Evolutionary conservation across 2,329 filamentous ascomycete genomes (phyloP), one percentile per base, ranked within the genome.

Genomic region (Paecilomyces sp.): DNA sequence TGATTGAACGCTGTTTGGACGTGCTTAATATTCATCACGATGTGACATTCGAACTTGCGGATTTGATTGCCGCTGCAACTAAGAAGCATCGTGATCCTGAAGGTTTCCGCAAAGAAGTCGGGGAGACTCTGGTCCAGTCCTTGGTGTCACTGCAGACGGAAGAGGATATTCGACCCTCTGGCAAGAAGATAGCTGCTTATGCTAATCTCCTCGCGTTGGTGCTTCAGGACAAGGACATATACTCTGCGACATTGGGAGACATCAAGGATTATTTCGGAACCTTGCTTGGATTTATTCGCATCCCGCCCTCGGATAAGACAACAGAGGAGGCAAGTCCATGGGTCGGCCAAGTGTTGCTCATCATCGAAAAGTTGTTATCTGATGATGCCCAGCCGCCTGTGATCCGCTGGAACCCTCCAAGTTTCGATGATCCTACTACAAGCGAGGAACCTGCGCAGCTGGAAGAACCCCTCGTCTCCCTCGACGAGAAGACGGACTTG

Each of bases 1-100:
- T 97, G 58, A 92, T 97, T 61, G 92, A 97, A 67, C 89, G 91
- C 60, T 96, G 90, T 64, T 80, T 99, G 24, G 92, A 97, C 68
- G 87, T 97, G 34, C 87, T 99, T 57, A 89, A 93, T 71, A 88
- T 88, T 41, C 92, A 97, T 66, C 88, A 92, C 13, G 87, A 90
- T 65, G 87, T 93, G 11, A 95, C 94, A 0, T 94, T 97, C 67
- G 93, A 97, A 69, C 81, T 99, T 54, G 86, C 92, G 0, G 92
- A 97, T 67, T 81, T 99, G 22, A 92, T 99, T 58, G 84, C 84
- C 41, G 87, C 88, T 3, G 88, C 91, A 25, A 84, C 85, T 8
- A 77, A 80, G 31, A 88, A 85, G 68, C 88, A 77, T 65, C 83
- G 70, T 69, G 86, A 83, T 71, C 85, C 74, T 64, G 82, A 74